Percentiles rank a stretch among this genome's conserved stretches.
Conservation (phyloP, 176 grass and related monocot species). For the Hordeum marinum region DNA sequence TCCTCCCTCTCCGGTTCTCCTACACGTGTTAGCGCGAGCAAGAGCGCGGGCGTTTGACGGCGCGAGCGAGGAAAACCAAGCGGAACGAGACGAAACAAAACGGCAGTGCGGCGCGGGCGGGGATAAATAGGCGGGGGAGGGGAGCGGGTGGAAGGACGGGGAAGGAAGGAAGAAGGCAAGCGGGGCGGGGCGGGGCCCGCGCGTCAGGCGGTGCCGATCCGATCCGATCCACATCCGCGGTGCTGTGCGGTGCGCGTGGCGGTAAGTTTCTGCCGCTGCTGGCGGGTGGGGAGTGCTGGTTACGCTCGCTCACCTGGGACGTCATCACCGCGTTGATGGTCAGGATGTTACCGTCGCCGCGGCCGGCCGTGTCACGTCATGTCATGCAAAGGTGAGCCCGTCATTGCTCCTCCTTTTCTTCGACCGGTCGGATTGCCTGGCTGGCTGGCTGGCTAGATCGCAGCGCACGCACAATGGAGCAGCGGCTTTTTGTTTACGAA, state of each 20-base stretch:
- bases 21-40: neutral
- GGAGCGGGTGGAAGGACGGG: neutral
- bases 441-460: no score
- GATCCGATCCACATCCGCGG: no score
- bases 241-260: no score
- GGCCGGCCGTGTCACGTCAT: no score
- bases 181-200: neutral
- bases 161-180: no score
- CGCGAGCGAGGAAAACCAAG: neutral
- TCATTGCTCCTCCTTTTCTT: neutral
- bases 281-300: neutral
- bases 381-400: neutral
- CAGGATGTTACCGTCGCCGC: no score
- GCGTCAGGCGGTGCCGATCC: neutral
- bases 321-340: neutral
- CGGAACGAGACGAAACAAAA: neutral
- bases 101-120: neutral
- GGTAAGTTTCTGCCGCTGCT: neutral
- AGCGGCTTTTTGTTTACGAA: no score
- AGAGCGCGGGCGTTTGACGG: conserved; percentile 1
- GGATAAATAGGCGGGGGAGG: neutral
- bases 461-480: neutral
- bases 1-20: neutral
- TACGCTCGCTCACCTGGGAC: neutral
- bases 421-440: neutral